Conservation (phyloP, 2,329 filamentous ascomycete species). For the Pseudocercospora macadamiae region DNA sequence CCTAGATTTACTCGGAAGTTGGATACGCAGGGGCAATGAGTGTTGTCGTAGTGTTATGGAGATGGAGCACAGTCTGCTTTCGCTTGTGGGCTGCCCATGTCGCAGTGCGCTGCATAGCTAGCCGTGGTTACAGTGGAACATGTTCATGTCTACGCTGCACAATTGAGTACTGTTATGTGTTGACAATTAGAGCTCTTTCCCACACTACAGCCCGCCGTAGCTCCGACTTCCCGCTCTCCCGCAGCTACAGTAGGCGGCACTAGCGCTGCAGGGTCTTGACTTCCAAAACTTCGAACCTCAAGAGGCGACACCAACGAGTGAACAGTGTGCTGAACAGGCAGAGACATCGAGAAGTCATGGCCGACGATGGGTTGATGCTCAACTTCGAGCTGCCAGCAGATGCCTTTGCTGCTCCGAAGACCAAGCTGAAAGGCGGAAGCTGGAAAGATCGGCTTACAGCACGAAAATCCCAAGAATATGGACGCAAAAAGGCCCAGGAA, state of each 20-base stretch:
- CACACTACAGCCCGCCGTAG: neutral
- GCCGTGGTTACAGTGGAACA: slow-evolving; percentile 7
- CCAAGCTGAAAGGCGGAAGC: slow-evolving; percentile 80
- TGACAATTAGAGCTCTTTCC: neutral
- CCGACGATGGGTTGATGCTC: slow-evolving; percentile 91
- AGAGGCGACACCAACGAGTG: neutral
- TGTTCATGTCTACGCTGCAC: slow-evolving; percentile 17
- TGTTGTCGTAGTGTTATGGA: too few relatives aligned
- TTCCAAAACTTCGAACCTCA: slow-evolving; percentile 1
- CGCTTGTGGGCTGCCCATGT: neutral
- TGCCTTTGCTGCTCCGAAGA: slow-evolving; percentile 63
- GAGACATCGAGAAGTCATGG: slow-evolving; percentile 67
- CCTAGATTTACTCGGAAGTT: neutral
- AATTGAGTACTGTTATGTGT: neutral
- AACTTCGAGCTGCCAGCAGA: slow-evolving; percentile 80
- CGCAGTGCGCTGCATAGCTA: too few relatives aligned
- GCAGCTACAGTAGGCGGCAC: neutral
- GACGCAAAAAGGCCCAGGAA: slow-evolving; percentile 47
- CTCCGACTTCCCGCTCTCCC: neutral
- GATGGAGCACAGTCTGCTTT: too few relatives aligned
- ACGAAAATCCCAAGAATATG: slow-evolving; percentile 66
- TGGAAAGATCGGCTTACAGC: slow-evolving; percentile 89
- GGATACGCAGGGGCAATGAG: neutral
- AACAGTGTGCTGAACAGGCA: neutral
- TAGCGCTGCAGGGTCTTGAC: neutral